Conservation (phyloP, 2,329 filamentous ascomycete species). For the Lasiodiplodia citricola region DNA sequence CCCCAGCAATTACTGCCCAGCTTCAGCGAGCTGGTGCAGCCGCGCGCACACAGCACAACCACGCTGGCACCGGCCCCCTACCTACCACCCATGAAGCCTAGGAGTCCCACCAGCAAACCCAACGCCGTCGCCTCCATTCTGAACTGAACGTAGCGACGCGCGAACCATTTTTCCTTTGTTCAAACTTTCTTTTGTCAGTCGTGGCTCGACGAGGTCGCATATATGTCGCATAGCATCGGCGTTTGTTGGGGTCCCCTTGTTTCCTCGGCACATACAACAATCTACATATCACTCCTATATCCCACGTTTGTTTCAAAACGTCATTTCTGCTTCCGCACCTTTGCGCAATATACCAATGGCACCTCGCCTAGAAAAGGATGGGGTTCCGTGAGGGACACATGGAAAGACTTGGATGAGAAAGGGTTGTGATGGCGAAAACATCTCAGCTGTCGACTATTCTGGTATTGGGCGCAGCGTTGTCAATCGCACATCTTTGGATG, state of each 20-base stretch:
- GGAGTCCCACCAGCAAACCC: slow-evolving; percentile 17
- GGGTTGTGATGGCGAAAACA: background rate
- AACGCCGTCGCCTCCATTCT: slow-evolving; percentile 23
- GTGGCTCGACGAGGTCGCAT: background rate
- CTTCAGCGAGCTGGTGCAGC: slow-evolving; percentile 39
- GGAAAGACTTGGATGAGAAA: background rate
- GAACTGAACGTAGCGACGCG: background rate
- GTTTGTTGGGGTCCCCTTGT: background rate
- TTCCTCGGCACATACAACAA: slow-evolving; percentile 17
- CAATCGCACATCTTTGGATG: slow-evolving; percentile 2
- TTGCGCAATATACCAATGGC: slow-evolving; percentile 23
- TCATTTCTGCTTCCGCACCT: slow-evolving; percentile 8
- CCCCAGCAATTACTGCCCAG: slow-evolving; percentile 39
- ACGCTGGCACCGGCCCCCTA: slow-evolving; percentile 26
- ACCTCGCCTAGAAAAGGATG: background rate
- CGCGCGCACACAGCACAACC: slow-evolving; percentile 30
- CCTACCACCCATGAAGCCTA: slow-evolving; percentile 29
- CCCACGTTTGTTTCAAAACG: background rate
- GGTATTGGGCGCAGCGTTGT: background rate
- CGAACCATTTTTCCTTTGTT: background rate
- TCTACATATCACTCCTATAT: background rate
- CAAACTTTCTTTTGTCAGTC: slow-evolving; percentile 1
- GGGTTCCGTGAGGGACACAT: background rate
- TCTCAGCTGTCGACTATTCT: background rate
- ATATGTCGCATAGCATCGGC: slow-evolving; percentile 26